Percentiles rank a stretch among this genome's conserved stretches.
These are phyloP conservation scores for Botrytis porri DNA, from an alignment of 2,329 filamentous ascomycete species.

Conservation along the genomic window DNA sequence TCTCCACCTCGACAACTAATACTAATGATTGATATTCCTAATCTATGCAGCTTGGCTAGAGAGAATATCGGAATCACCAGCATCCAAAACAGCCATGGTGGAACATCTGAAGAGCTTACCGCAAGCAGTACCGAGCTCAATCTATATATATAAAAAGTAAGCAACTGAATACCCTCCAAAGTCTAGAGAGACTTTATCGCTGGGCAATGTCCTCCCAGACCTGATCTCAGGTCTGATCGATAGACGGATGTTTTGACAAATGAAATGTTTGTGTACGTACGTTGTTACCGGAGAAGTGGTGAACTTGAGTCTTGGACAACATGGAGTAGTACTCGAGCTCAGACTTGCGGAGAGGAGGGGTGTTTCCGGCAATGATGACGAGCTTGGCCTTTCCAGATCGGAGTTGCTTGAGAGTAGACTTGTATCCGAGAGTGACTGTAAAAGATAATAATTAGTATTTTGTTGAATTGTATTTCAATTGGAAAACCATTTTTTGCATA, in stretches of 20 bases:
- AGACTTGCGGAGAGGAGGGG: slow-evolving; percentile 93
- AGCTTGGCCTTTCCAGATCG: slow-evolving; percentile 98
- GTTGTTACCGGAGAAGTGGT: slow-evolving; percentile 99
- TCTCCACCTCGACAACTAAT: slow-evolving; percentile 12
- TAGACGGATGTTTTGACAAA: slow-evolving; percentile 22
- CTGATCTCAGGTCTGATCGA: slow-evolving; percentile 26
- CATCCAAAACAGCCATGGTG: slow-evolving; percentile 95
- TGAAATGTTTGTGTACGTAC: slow-evolving; percentile 61
- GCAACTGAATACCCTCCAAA: slow-evolving; percentile 73
- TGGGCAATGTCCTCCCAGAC: slow-evolving; percentile 59
- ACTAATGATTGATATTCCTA: slow-evolving; percentile 12
- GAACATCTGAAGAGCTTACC: slow-evolving; percentile 99
- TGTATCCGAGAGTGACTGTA: slow-evolving; percentile 82
- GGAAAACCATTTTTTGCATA: slow-evolving; percentile 28
- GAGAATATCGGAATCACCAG: slow-evolving; percentile 98
- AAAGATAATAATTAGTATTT: slow-evolving; percentile 16
- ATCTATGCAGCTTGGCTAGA: slow-evolving; percentile 66
- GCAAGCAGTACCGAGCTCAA: slow-evolving; percentile 96
- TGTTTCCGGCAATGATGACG: slow-evolving; percentile 94
- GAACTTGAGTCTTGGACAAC: slow-evolving; percentile 89
- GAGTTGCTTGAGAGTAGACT: slow-evolving; percentile 84
- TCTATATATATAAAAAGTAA: slow-evolving; percentile 66
- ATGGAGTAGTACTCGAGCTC: slow-evolving; percentile 96
- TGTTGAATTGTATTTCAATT: background rate
- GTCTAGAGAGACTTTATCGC: slow-evolving; percentile 84